Evolutionary conservation across 805 yeast genomes (phyloP).

Genomic region (Torulaspora delbrueckii): DNA sequence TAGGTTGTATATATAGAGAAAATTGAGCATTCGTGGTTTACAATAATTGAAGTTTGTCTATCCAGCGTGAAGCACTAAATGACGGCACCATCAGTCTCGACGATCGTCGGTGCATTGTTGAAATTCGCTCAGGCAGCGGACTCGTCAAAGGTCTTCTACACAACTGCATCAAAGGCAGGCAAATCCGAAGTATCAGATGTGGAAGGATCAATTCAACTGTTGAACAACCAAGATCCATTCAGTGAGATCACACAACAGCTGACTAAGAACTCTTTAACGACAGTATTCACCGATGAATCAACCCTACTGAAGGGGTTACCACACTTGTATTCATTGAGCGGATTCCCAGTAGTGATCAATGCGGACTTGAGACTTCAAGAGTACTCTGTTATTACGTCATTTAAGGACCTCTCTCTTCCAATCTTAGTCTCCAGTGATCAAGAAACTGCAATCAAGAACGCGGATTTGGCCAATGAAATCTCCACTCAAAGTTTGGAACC

Average conservation of each 20-base stretch:
- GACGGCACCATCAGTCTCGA: conserved; percentile 9
- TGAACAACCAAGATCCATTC: conserved; percentile 33
- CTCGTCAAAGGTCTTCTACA: conserved; percentile 18
- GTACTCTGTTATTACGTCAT: conserved; percentile 61
- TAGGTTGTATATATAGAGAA: background rate
- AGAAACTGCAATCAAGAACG: conserved; percentile 48
- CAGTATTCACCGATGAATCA: conserved; percentile 50
- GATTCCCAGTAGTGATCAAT: conserved; percentile 51
- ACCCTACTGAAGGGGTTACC: conserved; percentile 60
- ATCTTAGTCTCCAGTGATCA: conserved; percentile 62
- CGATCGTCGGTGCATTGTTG: conserved; percentile 14
- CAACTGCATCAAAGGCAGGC: conserved; percentile 19
- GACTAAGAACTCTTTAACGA: conserved; percentile 28
- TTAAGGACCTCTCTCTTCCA: conserved; percentile 63
- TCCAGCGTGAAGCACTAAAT: background rate
- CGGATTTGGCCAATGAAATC: conserved; percentile 55
- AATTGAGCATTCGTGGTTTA: background rate
- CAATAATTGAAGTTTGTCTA: no score
- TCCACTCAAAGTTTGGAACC: conserved; percentile 48
- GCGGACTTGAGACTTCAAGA: conserved; percentile 57
- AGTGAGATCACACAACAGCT: conserved; percentile 18
- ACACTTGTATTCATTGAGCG: conserved; percentile 41
- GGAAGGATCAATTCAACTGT: conserved; percentile 19
- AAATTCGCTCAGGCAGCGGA: conserved; percentile 13
- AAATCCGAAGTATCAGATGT: conserved; percentile 12